These are phyloP conservation scores for Malassezia arunalokei DNA, from an alignment of 1,284 basidiomycete species.

Conservation along the genomic window DNA sequence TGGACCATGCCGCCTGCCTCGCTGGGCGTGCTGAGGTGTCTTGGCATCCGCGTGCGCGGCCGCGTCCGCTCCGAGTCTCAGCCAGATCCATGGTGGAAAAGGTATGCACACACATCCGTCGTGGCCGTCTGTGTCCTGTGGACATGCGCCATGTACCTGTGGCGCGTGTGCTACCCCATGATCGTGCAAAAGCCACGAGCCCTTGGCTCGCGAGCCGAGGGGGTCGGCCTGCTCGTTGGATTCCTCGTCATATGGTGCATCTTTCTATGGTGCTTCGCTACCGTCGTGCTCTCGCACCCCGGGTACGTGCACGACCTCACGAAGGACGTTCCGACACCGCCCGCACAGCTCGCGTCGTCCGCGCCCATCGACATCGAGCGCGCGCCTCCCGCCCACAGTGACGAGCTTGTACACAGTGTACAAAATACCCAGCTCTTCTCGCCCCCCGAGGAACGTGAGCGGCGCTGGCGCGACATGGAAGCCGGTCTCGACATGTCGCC, in stretches of 20 bases:
- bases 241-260: slow-evolving; percentile 29
- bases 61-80: neutral
- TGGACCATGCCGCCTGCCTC: neutral
- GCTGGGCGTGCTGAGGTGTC: neutral
- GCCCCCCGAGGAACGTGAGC: slow-evolving; percentile 4
- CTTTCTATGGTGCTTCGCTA: slow-evolving; percentile 33
- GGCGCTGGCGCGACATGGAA: neutral
- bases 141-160: slow-evolving; percentile 12
- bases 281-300: slow-evolving; percentile 26
- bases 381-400: neutral
- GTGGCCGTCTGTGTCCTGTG: slow-evolving; percentile 3
- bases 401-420: neutral
- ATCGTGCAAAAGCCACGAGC: neutral
- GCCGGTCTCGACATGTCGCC: neutral
- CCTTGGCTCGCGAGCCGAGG: slow-evolving; percentile 19
- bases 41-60: neutral
- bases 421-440: slow-evolving; percentile 6
- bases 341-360: neutral
- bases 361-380: neutral
- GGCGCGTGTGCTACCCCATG: slow-evolving; percentile 17
- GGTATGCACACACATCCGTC: neutral
- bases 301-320: slow-evolving; percentile 31
- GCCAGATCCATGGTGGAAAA: neutral
- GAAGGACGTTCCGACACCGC: neutral
- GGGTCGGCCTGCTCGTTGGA: slow-evolving; percentile 27